A percentile compares a stretch with the other conserved stretches of the same genome.
Conservation (phyloP, 108 stramenopile species). For the Conticribra guillardii region DNA sequence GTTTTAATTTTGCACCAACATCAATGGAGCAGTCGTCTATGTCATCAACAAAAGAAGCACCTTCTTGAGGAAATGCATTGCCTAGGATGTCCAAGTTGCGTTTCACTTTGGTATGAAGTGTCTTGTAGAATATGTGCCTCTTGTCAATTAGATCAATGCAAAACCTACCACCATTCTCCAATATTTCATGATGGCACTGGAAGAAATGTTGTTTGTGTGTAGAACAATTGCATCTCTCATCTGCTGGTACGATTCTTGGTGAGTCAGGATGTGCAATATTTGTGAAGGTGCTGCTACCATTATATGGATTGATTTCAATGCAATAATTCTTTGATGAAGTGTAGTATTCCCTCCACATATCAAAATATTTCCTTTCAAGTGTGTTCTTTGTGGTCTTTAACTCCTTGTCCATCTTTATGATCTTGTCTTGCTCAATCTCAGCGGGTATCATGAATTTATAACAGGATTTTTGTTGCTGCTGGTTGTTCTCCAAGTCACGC, state of each 20-base stretch:
- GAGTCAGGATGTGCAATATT: not conserved
- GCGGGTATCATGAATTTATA: not conserved
- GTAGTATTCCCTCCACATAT: not conserved
- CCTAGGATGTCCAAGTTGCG: not conserved
- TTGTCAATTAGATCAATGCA: not conserved
- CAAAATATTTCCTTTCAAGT: not conserved
- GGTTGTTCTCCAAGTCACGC: not conserved
- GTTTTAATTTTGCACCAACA: too few relatives aligned
- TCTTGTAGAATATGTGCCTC: not conserved
- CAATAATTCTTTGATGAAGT: not conserved
- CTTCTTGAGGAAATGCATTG: too few relatives aligned
- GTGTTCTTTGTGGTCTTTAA: not conserved
- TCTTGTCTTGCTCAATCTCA: not conserved
- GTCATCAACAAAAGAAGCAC: too few relatives aligned
- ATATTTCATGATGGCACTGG: not conserved
- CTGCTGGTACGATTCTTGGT: not conserved
- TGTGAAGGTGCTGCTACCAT: not conserved
- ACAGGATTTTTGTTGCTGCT: not conserved
- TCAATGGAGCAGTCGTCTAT: too few relatives aligned
- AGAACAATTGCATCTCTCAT: not conserved
- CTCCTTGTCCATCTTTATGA: not conserved
- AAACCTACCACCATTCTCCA: not conserved
- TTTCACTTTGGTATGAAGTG: not conserved
- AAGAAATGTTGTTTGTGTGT: not conserved
- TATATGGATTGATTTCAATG: not conserved